These are phyloP conservation scores for Decorospora gaudefroyi DNA, from an alignment of 2,329 filamentous ascomycete genomes.

Conservation along the genomic window DNA sequence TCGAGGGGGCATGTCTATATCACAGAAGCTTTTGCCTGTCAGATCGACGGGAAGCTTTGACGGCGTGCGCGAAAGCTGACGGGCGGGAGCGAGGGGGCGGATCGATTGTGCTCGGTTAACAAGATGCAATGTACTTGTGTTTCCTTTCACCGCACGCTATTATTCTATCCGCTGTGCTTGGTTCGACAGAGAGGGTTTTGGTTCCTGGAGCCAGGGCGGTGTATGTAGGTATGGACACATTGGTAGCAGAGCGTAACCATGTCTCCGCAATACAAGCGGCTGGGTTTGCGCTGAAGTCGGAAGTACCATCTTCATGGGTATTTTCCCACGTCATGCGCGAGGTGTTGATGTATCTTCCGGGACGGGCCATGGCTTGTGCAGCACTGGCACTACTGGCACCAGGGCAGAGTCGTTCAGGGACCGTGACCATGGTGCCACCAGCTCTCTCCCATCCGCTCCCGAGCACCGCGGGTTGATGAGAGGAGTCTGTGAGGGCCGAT, in stretches of 20 bases:
- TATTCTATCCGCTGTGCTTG: slow-evolving; percentile 21
- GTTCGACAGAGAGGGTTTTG: slow-evolving; percentile 18
- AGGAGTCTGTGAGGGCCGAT: too few species aligned
- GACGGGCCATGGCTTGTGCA: slow-evolving; percentile 24
- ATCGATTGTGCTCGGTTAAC: slow-evolving; percentile 10
- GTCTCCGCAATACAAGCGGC: slow-evolving; percentile 17
- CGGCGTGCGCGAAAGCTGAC: slow-evolving; percentile 22
- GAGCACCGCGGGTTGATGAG: slow-evolving; percentile 13
- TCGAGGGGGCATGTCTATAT: slow-evolving; percentile 27
- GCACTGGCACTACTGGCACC: too few species aligned
- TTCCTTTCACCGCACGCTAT: slow-evolving; percentile 17
- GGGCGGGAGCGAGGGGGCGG: slow-evolving; percentile 3
- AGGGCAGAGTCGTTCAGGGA: slow-evolving; percentile 28
- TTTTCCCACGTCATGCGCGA: slow-evolving; percentile 27
- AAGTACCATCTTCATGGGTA: slow-evolving; percentile 32
- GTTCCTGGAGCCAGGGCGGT: slow-evolving; percentile 24
- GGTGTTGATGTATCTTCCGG: slow-evolving; percentile 21
- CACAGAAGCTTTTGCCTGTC: slow-evolving; percentile 23
- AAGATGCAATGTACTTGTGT: slow-evolving; percentile 5
- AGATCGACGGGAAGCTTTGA: slow-evolving; percentile 40
- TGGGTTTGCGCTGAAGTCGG: slow-evolving; percentile 31
- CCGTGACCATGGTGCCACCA: slow-evolving; percentile 32
- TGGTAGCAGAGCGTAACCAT: slow-evolving; percentile 22
- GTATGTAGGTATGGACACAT: slow-evolving; percentile 5
- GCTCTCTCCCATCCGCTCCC: slow-evolving; percentile 27